These are phyloP conservation scores for Saccharum hybrid DNA, from an alignment of 202 grass and related monocot genomes.

Conservation along the genomic window DNA sequence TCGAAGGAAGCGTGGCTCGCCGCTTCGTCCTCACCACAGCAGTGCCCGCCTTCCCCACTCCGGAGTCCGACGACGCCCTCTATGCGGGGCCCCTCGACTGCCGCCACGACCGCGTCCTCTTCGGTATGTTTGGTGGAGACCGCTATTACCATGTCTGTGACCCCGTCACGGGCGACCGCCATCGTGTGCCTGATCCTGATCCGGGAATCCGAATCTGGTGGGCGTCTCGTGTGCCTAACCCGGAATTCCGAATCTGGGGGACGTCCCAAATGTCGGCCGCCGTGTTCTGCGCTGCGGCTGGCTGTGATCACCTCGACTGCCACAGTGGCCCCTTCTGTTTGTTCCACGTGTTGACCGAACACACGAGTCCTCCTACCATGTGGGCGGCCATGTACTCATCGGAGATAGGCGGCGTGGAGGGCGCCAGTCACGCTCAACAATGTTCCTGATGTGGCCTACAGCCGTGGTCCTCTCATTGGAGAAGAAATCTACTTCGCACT, in stretches of 20 bases:
- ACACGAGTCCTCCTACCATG: no score
- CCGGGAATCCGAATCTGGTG: no score
- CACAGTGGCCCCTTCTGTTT: background rate
- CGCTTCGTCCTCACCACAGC: background rate
- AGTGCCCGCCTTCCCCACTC: background rate
- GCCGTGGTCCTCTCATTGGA: no score
- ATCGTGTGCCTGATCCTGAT: no score
- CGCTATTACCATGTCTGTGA: background rate
- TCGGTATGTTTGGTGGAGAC: background rate
- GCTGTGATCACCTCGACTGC: slow-evolving; percentile 14
- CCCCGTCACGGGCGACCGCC: no score
- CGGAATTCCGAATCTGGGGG: no score
- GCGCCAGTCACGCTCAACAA: background rate
- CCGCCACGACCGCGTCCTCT: background rate
- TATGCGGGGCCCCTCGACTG: background rate
- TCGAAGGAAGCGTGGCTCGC: no score
- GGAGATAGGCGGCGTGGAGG: background rate
- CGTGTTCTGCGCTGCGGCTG: background rate
- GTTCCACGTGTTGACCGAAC: background rate
- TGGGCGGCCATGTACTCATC: background rate
- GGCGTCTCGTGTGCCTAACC: no score
- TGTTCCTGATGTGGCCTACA: no score
- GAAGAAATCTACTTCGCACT: no score
- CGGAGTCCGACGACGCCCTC: background rate
- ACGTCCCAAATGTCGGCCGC: no score